Base-by-base conservation (phyloP, 1,284 basidiomycete genomes). In the Cryptococcus deneoformans region DNA sequence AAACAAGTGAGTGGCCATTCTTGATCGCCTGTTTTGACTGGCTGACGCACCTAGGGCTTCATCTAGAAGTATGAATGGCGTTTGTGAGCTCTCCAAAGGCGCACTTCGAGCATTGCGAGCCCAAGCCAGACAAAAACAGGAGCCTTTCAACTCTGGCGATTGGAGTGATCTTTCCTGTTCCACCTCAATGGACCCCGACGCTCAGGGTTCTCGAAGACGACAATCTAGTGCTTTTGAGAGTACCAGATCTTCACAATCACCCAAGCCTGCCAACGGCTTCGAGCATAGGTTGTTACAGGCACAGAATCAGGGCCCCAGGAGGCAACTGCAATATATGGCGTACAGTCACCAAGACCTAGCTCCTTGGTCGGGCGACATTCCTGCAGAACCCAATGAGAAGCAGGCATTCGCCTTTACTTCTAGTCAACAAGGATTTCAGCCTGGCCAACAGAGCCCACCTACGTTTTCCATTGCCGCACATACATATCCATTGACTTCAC, bases 61-160 rank as follows among this genome's bases (percentile, higher is more conserved):
- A 24, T 59, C 47, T 9, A 44, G 55, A 12, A 34, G 42, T 35
- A 42, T 43, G 11, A 58, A 34, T 46, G 48, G 52, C 36, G 54
- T 52, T 7, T 52, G 59, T 40, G 70, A 65, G 55, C 58, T 72
- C 8, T 70, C 67, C 14, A 72, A 72, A 55, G 70, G 70, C 1
- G 68, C 70, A 35, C 46, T 72, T 6, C 48, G 70, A 29, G 70
- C 70, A 4, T 54, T 72, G 11, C 57, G 70, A 2, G 68, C 70
- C 40, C 67, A 69, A 56, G 63, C 60, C 1, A 48, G 68, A 46
- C 63, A 67, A 38, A 37, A 4, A 42, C 58, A 62, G 42, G 52
- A n/a, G 12, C 52, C 54, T 11, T 29, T 29, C 29, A 46, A 56
- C 38, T 60, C 60, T 9, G 58, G 53, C n/a, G 61, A 65, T 10